Evolutionary conservation across 148 eudicot species (phyloP).

Genomic region (Diospyros lotus): DNA sequence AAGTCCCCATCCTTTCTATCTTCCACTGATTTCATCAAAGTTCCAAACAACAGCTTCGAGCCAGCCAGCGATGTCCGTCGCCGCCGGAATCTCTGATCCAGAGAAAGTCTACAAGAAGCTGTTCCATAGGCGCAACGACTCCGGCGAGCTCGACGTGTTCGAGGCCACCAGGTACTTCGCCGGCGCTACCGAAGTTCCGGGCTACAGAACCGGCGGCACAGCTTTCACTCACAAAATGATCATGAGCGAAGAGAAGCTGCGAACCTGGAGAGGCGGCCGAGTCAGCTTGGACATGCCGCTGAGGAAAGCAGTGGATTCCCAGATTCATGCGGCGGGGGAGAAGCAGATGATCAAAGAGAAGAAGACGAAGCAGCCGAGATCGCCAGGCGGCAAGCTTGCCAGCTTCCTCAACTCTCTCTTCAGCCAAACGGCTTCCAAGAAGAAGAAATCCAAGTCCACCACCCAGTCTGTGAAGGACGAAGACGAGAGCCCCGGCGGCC

Average conservation of each 20-base stretch:
- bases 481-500: conserved; percentile 46
- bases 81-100: conserved; percentile 17
- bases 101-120: conserved; percentile 39
- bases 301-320: conserved; percentile 26
- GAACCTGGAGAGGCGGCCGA: conserved; percentile 39
- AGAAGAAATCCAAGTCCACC: conserved; percentile 45
- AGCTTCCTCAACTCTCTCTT: conserved; percentile 73
- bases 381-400: conserved; percentile 85
- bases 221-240: conserved; percentile 15
- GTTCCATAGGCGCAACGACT: conserved; percentile 44
- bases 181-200: conserved; percentile 31
- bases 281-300: conserved; percentile 63
- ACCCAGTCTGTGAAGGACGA: conserved; percentile 46
- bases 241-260: conserved; percentile 27
- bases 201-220: conserved; percentile 1
- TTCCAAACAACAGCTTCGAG: not conserved
- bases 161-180: conserved; percentile 76
- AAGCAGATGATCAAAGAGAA: conserved; percentile 36
- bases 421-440: conserved; percentile 60
- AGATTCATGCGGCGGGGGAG: conserved; percentile 4
- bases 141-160: conserved; percentile 82
- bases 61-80: conserved; percentile 41
- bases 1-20: no score
- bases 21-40: no score
- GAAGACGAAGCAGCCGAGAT: conserved; percentile 74